Evolutionary conservation across 306 rosid species (phyloP), one percentile per base, ranked within the genome.

Genomic region (Citrullus amarus): DNA sequence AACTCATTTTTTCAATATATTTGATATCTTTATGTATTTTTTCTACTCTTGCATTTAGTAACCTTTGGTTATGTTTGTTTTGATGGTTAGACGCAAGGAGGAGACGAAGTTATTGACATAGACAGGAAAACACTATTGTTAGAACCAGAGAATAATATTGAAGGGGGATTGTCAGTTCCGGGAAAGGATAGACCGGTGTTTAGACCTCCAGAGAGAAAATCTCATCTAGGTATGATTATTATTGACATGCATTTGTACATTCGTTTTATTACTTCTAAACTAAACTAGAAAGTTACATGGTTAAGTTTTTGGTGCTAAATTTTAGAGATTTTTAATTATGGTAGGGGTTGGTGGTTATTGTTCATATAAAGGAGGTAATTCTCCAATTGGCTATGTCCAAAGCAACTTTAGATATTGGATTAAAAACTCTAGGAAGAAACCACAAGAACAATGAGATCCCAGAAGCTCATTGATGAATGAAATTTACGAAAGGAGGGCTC

Each of bases 161-260:
- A 80, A 4, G 92, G 91, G 30, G 97, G 97, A 51, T 87, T 92
- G 72, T 88, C 67, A 84, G 82, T 92, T 81, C 97, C 97, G 0
- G 97, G 97, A 80, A 95, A 89, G 82, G 97, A 92, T 50, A 81
- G 91, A 56, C 84, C 90, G 28, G 90, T 81, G 39, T 95, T 86
- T 58, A 86, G 87, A 44, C 89, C 96, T 80, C 92, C 83, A 0
- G 97, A 92, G 81, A 86, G 89, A 81, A 92, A 89, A 83, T 95
- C 97, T 4, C 86, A 88, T 6, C 75, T 95, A 61, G 98, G 97
- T 95, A 84, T 63, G 58, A 38, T 71, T 80, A 81, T 18, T 41
- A 25, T 81, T 53, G 15, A 79, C 50, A 4, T 38, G 39, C 34
- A 55, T 15, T 57, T 55, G 7, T 36, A 9, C 63, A 55, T 55